Evolutionary conservation across 805 yeast genomes (phyloP).

Genomic region (Huiozyma sinensis): DNA sequence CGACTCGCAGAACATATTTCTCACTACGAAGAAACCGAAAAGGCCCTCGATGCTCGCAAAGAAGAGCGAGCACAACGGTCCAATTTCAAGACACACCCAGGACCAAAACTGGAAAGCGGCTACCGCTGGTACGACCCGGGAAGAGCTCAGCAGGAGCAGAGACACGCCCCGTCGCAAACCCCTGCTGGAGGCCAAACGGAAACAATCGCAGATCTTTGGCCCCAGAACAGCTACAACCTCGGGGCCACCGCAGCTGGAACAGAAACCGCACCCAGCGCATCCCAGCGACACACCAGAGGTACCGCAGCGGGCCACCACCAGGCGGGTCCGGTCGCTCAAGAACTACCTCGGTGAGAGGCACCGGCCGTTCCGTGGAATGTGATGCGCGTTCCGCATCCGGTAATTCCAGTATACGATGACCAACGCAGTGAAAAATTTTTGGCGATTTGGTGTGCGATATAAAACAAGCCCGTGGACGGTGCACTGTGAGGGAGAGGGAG

Average conservation of each 20-base stretch:
- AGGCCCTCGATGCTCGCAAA: not conserved
- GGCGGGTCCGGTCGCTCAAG: not conserved
- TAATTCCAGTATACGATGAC: too few species aligned
- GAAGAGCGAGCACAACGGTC: not conserved
- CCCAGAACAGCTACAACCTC: not conserved
- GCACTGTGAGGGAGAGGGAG: too few species aligned
- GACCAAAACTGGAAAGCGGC: not conserved
- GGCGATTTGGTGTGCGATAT: too few species aligned
- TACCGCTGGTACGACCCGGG: not conserved
- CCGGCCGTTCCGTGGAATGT: too few species aligned
- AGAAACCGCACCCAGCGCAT: not conserved
- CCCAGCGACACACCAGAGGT: not conserved
- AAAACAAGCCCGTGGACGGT: too few species aligned
- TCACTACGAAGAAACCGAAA: not conserved
- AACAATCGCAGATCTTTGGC: conserved; percentile 15
- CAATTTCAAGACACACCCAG: not conserved
- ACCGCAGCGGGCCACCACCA: not conserved
- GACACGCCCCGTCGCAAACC: not conserved
- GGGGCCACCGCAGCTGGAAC: not conserved
- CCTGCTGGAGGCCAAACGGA: conserved; percentile 6
- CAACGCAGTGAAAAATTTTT: too few species aligned
- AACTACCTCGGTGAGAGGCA: conserved; percentile 7
- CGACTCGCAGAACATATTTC: not conserved
- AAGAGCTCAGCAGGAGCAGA: not conserved
- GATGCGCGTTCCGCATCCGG: too few species aligned